These are phyloP conservation scores for Fusarium sp. DNA, from an alignment of 2,329 filamentous ascomycete genomes.

Conservation along the genomic window DNA sequence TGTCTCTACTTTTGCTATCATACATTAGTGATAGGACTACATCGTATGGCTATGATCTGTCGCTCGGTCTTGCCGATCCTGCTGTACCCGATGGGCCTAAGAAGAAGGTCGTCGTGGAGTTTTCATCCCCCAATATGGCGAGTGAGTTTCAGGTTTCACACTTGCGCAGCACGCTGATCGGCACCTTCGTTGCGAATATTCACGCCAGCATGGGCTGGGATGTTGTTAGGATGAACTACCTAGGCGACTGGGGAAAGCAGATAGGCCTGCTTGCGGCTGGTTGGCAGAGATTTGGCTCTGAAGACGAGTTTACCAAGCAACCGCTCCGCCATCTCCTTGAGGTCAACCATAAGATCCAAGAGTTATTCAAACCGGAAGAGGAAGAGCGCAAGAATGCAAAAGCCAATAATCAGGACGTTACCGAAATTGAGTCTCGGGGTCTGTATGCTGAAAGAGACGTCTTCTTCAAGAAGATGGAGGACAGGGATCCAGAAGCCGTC, in stretches of 20 bases:
- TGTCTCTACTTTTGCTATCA: constrained; percentile 38
- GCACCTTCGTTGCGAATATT: constrained; percentile 76
- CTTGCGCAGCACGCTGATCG: constrained; percentile 79
- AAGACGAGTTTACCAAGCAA: constrained; percentile 73
- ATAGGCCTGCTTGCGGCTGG: constrained; percentile 75
- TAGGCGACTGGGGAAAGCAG: constrained; percentile 83
- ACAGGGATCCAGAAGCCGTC: constrained; percentile 68
- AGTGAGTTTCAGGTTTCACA: constrained; percentile 81
- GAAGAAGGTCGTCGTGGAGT: constrained; percentile 74
- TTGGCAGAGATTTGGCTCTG: constrained; percentile 76
- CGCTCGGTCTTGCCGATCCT: constrained; percentile 34
- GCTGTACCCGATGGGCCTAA: constrained; percentile 6
- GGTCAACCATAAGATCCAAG: constrained; percentile 77
- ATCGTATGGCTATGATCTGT: constrained; percentile 44
- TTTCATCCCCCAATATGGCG: constrained; percentile 81
- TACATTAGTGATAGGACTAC: constrained; percentile 44
- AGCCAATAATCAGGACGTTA: constrained; percentile 57
- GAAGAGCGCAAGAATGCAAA: constrained; percentile 65
- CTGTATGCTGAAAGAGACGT: constrained; percentile 66
- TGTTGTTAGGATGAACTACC: constrained; percentile 78
- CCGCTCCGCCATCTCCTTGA: constrained; percentile 79
- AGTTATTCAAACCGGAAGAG: constrained; percentile 75
- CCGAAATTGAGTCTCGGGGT: constrained; percentile 56
- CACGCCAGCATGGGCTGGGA: constrained; percentile 78
- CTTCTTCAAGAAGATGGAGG: constrained; percentile 73